These are phyloP conservation scores for Moniliella sp. DNA, from an alignment of 1,284 basidiomycete genomes.

Conservation along the genomic window DNA sequence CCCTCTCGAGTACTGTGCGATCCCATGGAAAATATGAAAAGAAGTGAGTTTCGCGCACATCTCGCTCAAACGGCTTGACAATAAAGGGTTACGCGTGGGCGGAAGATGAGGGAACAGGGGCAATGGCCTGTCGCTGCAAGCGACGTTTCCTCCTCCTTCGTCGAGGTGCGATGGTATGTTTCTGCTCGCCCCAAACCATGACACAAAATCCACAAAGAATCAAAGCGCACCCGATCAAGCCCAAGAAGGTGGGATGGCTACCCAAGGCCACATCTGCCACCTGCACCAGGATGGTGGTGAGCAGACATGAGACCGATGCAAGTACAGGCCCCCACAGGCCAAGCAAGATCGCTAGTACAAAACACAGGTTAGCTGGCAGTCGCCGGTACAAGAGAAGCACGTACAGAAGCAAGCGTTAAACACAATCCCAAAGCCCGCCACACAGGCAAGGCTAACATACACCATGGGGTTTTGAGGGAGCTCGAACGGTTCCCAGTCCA, in stretches of 20 bases:
- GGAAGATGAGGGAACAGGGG: too few relatives aligned
- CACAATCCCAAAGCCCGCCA: slow-evolving; percentile 20
- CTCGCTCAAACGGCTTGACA: too few relatives aligned
- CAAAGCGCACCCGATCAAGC: slow-evolving; percentile 8
- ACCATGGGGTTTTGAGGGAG: slow-evolving; percentile 13
- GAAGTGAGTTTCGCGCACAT: too few relatives aligned
- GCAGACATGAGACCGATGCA: slow-evolving; percentile 24
- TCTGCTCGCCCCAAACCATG: not conserved
- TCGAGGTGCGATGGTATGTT: too few relatives aligned
- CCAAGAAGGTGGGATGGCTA: slow-evolving; percentile 29
- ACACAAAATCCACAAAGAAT: slow-evolving; percentile 6
- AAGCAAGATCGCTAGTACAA: slow-evolving; percentile 22
- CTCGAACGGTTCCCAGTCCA: slow-evolving; percentile 20
- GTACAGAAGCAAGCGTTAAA: slow-evolving; percentile 27
- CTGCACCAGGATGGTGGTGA: slow-evolving; percentile 27
- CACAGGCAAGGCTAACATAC: slow-evolving; percentile 8
- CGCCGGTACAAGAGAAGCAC: not conserved
- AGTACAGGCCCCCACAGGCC: slow-evolving; percentile 30
- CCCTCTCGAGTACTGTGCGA: too few relatives aligned
- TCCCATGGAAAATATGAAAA: too few relatives aligned
- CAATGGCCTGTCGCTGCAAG: too few relatives aligned
- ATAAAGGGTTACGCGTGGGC: too few relatives aligned
- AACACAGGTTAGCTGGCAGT: not conserved
- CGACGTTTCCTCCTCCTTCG: too few relatives aligned
- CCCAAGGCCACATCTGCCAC: slow-evolving; percentile 36